Percentiles rank a stretch among this genome's conserved stretches.
Evolutionary conservation across 129 eudicot species (phyloP).

Genomic region (Smallanthus sonchifolius): DNA sequence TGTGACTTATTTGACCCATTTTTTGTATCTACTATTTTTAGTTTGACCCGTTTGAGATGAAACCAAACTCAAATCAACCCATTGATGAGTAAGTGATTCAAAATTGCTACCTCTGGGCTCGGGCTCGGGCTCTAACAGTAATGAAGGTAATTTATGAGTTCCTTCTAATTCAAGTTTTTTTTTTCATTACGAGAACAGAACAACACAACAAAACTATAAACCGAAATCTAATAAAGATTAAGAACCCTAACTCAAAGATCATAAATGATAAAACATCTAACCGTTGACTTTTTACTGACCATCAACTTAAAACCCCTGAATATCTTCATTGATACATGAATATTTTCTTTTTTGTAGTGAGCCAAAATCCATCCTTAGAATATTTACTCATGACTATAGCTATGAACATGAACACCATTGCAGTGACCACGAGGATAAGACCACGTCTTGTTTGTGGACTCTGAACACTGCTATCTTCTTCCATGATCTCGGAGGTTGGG

Average conservation of each 20-base stretch:
- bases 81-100: not conserved
- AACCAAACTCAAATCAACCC: not conserved
- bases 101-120: not conserved
- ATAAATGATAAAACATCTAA: conserved; percentile 10
- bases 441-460: conserved; percentile 19
- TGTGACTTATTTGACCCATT: not conserved
- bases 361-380: conserved; percentile 31
- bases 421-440: not conserved
- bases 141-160: not conserved
- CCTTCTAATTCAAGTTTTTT: not conserved
- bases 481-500: conserved; percentile 33
- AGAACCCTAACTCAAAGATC: conserved; percentile 1
- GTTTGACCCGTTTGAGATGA: not conserved
- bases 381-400: conserved; percentile 26
- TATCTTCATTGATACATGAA: conserved; percentile 14
- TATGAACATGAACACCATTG: conserved; percentile 25
- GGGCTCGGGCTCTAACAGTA: not conserved
- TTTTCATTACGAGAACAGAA: conserved; percentile 11
- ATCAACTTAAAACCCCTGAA: not conserved
- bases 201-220: conserved; percentile 8
- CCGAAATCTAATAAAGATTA: not conserved
- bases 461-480: conserved; percentile 12
- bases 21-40: not conserved
- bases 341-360: conserved; percentile 18
- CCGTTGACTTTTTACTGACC: conserved; percentile 22